Conservation (phyloP, 441 rosid genomes). For the Croton laevigatus region DNA sequence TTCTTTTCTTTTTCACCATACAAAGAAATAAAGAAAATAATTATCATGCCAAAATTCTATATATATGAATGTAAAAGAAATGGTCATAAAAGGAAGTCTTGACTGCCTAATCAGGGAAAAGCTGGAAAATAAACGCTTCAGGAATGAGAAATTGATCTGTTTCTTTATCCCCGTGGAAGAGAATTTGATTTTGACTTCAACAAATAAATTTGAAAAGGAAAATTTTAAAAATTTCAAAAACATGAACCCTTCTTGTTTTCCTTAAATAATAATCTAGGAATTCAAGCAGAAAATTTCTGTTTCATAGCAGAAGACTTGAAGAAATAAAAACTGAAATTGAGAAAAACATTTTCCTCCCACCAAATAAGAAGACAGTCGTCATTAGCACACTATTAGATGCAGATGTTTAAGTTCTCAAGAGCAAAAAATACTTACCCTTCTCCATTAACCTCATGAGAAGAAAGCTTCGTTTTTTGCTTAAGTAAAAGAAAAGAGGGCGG, state of each 20-base stretch:
- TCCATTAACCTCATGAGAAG: not conserved
- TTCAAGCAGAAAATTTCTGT: not conserved
- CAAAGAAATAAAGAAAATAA: conserved; percentile 1
- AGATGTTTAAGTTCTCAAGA: not conserved
- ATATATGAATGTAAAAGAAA: not conserved
- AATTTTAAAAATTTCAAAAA: not conserved
- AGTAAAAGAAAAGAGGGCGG: not conserved
- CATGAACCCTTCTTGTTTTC: not conserved
- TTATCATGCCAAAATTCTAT: not conserved
- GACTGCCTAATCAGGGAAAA: conserved; percentile 17
- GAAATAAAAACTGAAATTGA: too few relatives aligned
- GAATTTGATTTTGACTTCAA: not conserved
- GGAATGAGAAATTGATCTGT: conserved; percentile 11
- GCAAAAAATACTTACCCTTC: not conserved
- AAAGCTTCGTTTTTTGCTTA: not conserved
- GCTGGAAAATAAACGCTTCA: conserved; percentile 21
- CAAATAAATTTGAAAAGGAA: not conserved
- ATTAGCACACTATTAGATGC: not conserved
- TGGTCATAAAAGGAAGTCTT: conserved; percentile 11
- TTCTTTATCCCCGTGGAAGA: conserved; percentile 15
- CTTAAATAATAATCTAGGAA: not conserved
- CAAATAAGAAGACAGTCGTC: not conserved
- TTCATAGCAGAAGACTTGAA: too few relatives aligned
- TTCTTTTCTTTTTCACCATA: conserved; percentile 14
- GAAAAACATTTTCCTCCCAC: not conserved